phyloP scores from a whole-genome alignment of 495 filamentous ascomycete genomes.

The Neurospora africana region DNA sequence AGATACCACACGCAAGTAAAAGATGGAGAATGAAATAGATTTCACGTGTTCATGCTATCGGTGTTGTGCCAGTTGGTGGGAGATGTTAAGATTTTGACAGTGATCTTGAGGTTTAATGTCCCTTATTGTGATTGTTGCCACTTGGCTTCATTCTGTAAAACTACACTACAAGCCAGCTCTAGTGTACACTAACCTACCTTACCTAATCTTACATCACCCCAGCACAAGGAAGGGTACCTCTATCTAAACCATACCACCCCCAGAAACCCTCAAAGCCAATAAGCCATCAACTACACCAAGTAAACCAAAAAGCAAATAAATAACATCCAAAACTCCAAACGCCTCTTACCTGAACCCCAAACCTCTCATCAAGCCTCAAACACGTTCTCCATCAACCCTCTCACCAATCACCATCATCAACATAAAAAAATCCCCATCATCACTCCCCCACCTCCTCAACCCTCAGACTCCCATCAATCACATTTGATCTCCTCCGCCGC shows the following conservation, averaged over 20 bases:
- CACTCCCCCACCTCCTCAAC: background rate
- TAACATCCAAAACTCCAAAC: background rate
- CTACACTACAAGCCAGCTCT: background rate
- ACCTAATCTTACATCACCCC: background rate
- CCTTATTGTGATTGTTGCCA: background rate
- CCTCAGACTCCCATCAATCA: background rate
- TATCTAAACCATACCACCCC: no score
- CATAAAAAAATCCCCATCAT: background rate
- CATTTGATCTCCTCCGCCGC: background rate
- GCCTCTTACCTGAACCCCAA: background rate
- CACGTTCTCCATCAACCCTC: background rate
- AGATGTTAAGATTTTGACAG: background rate
- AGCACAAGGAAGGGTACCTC: no score
- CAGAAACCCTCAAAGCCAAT: no score
- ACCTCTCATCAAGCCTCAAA: background rate
- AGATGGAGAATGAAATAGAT: background rate
- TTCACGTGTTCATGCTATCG: background rate
- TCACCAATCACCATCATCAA: background rate
- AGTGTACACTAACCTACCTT: no score
- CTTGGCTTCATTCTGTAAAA: background rate
- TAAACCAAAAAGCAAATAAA: background rate
- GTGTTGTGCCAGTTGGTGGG: background rate
- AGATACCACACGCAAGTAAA: background rate
- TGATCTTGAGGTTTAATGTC: background rate
- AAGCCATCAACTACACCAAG: no score